phyloP scores from a whole-genome alignment of 1,284 basidiomycete genomes.

The Phellinidium pouzarii region DNA sequence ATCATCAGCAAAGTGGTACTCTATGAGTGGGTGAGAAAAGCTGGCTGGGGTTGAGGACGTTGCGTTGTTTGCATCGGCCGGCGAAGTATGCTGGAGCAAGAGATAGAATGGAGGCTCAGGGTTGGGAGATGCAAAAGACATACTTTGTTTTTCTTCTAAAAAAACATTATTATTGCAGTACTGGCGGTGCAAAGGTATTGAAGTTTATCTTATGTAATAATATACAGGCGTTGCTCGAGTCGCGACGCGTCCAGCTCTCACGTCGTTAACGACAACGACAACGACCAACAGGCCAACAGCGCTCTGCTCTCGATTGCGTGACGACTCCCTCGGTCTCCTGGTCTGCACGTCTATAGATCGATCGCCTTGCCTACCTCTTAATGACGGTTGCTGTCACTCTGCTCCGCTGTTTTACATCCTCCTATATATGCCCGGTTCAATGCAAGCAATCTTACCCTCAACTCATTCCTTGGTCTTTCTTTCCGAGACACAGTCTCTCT shows the following conservation, averaged over 20 bases:
- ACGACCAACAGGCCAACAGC: too few relatives aligned
- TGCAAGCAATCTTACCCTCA: not conserved
- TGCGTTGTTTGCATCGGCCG: not conserved
- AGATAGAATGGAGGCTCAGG: constrained; percentile 50
- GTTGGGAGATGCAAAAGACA: constrained; percentile 16
- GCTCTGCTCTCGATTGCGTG: too few relatives aligned
- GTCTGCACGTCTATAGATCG: too few relatives aligned
- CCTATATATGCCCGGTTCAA: not conserved
- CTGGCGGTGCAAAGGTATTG: not conserved
- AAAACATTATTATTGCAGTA: not conserved
- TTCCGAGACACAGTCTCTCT: constrained; percentile 17
- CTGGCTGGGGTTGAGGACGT: constrained; percentile 32
- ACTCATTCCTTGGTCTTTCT: constrained; percentile 4
- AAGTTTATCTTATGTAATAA: too few relatives aligned
- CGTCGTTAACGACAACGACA: too few relatives aligned
- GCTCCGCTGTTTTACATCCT: not conserved
- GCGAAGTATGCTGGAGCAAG: constrained; percentile 38
- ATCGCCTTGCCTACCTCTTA: constrained; percentile 11
- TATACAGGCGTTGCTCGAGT: too few relatives aligned
- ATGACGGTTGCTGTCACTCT: not conserved
- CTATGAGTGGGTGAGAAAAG: constrained; percentile 66
- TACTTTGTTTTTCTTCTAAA: not conserved
- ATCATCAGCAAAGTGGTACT: constrained; percentile 77
- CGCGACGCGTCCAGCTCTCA: too few relatives aligned
- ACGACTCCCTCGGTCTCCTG: too few relatives aligned